Evolutionary conservation across 345 rosid species (phyloP), one percentile per base, ranked within the genome.

Genomic region (Eucalyptus fibrosa): DNA sequence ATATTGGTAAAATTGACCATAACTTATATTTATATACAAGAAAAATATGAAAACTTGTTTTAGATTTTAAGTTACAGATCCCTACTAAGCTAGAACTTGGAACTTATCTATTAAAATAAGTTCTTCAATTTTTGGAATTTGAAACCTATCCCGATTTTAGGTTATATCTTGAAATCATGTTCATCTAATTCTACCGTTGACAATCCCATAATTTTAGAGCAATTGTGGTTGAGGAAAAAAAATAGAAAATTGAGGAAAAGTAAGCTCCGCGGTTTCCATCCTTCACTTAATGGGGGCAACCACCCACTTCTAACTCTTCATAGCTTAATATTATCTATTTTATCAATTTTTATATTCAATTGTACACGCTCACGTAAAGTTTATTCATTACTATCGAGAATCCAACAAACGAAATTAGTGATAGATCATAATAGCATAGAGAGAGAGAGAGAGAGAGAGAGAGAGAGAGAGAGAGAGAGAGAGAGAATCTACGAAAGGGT

Each of bases 101-200:
- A 53, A 53, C 26, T 4, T 53, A 53, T 4, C 59, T 53, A 53
- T 53, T 2, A 53, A 53, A 19, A 53, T 53, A 53, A 1, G 59
- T 53, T 53, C 2, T 53, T 21, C 11, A 21, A 21, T 19, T 53
- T 53, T 53, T 53, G 26, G 11, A 53, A 53, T 19, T 2, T 53
- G 26, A 2, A 53, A 8, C 5, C 26, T 3, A 53, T 4, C 26
- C 0, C 21, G 1, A 2, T 53, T 53, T 53, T 53, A 53, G 26
- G 59, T 8, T 53, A 53, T 53, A 19, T 53, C 26, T 1, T 1
- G 4, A 53, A 53, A 53, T 53, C 59, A 53, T 53, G 26, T 1
- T 53, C 5, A 53, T 10, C 59, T 53, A 19, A 53, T n/a, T 65
- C 21, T 65, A 2, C 5, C 10, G 0, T 65, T 65, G 37, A n/a